Base-by-base conservation (phyloP, 768 basidiomycete genomes). In the Mycena haematopus region DNA sequence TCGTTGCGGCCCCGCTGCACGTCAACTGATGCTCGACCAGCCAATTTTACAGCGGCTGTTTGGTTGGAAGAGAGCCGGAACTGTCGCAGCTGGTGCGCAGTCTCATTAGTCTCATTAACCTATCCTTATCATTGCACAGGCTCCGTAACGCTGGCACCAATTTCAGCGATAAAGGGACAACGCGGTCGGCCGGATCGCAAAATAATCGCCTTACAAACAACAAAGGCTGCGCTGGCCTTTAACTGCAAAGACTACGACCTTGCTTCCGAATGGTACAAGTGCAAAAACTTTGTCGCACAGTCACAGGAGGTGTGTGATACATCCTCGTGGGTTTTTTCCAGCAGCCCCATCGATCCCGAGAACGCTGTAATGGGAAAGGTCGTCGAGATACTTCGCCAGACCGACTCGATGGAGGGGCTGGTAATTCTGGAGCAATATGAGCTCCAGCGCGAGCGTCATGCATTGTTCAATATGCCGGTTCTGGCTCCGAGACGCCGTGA, bases 251-350 rank as follows among this genome's bases (percentile, higher is more conserved):
- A 27, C 25, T 35, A 53, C 47, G 42, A 60, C 25, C 50, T 38
- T 8, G 21, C 25, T 19, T 31, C 35, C 19, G 31, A 42, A 40
- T 73, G 71, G 71, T 22, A 49, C 31, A 6, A 11, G 31, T 33
- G 31, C 11, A 33, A 33, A 33, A 33, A 6, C 11, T 6, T 69
- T 9, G 42, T 72, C 10, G 55, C 71, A 17, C n/a, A 56, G 31
- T 65, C 68, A 31, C 36, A 65, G 45, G 72, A 73, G 35, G 31
- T 59, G 31, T 73, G 73, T 56, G 21, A 52, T 19, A 52, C 62
- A 29, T 63, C 62, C 21, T 67, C 65, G 10, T 75, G 71, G 72
- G 66, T 73, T 11, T 68, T 72, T 63, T 71, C 69, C 21, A 66
- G 36, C 21, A 55, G 52, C 47, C 61, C 61, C 8, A 24, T 62